These are phyloP conservation scores for Kondoa subrosea DNA, from an alignment of 768 basidiomycete species.

Conservation along the genomic window DNA sequence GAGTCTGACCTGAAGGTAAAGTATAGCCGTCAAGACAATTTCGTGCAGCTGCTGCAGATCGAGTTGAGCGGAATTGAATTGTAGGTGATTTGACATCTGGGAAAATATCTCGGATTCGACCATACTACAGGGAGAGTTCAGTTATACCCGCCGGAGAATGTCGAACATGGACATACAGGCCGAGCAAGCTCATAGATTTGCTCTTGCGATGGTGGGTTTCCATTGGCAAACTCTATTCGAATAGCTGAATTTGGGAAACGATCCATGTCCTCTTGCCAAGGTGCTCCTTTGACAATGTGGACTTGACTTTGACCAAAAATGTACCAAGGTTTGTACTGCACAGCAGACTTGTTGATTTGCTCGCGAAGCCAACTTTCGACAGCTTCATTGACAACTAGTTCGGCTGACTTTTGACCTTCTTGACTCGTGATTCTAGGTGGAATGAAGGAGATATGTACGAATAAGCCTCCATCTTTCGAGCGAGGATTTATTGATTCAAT, in stretches of 20 bases:
- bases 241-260: constrained; percentile 58
- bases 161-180: not conserved
- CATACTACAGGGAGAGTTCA: constrained; percentile 56
- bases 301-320: constrained; percentile 48
- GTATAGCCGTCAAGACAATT: constrained; percentile 53
- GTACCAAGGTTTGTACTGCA: constrained; percentile 14
- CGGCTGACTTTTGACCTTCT: constrained; percentile 29
- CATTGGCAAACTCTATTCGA: constrained; percentile 66
- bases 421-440: constrained; percentile 20
- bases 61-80: constrained; percentile 47
- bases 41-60: constrained; percentile 61
- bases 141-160: not conserved
- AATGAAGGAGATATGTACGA: constrained; percentile 53
- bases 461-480: constrained; percentile 68
- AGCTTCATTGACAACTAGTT: constrained; percentile 10
- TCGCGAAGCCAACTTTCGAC: not conserved
- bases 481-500: constrained; percentile 45
- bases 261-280: constrained; percentile 81
- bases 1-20: constrained; percentile 3
- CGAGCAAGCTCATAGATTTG: constrained; percentile 40
- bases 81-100: constrained; percentile 47
- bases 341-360: not conserved
- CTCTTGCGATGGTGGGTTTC: constrained; percentile 15
- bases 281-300: constrained; percentile 45
- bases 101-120: constrained; percentile 52